Evolutionary conservation across 495 filamentous ascomycete species (phyloP), one percentile per base, ranked within the genome.

Genomic region (Cercophora newfieldiana): DNA sequence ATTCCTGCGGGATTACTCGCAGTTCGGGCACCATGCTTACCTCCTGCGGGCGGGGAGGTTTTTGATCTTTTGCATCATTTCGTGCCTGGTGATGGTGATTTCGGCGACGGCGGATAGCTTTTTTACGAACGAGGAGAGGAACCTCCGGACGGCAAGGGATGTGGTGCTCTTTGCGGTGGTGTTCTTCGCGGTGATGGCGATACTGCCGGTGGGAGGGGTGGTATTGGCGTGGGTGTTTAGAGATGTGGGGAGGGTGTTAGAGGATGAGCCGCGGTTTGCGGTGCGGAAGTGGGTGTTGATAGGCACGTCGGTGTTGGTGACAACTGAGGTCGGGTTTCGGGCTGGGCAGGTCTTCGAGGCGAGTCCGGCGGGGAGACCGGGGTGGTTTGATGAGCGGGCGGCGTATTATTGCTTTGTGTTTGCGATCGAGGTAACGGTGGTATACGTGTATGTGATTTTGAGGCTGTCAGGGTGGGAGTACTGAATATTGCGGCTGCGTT

Each of bases 1-100:
- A 10, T 84, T 93, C 24, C 63, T 92, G 14, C 82, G 92, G n/a
- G 89, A 88, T 2, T 83, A 84, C 7, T 87, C 92, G 62, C 90
- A 88, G 0, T 69, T 89, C 56, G 90, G 90, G n/a, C 87, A 86
- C 85, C 81, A n/a, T n/a, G 85, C 57, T 2, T 44, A 44, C 18
- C 4, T 44, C 4, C 37, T 14, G 2, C 81, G 75, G 7, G 61
- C 75, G 16, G 29, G 21, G 3, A 81, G 82, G 63, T 71, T 75
- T 10, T 74, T 90, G 21, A 88, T 91, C 69, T 76, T 78, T 14
- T 78, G 87, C 2, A 84, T 92, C 25, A 68, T 86, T 0, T 64
- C 82, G 10, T 83, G 83, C 0, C 74, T 96, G 16, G 72, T 87
- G 60, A 89, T 92, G 79, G 75, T 91, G 21, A 89, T 96, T 70